Conservation (phyloP, 352 stramenopile genomes). For the Pythium brassicae region DNA sequence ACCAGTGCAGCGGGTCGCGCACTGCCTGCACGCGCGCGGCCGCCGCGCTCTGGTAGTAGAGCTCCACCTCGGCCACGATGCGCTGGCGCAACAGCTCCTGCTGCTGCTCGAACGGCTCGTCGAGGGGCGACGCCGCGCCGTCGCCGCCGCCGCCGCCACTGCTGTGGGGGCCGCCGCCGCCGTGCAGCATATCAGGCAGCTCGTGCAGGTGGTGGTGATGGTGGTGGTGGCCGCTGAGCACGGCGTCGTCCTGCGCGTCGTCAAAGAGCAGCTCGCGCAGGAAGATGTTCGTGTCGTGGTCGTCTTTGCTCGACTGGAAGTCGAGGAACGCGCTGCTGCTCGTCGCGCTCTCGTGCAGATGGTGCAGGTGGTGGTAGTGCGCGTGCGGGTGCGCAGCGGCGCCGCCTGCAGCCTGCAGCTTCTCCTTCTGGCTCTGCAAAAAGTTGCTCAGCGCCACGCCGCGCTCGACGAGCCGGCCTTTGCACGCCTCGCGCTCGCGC, state of each 20-base stretch:
- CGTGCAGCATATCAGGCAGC: slow-evolving; percentile 1
- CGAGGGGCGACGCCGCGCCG: not conserved
- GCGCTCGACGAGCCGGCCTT: slow-evolving; percentile 31
- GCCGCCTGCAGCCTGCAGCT: slow-evolving; percentile 8
- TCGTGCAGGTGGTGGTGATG: slow-evolving; percentile 16
- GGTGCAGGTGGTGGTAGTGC: not conserved
- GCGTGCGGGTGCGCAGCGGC: not conserved
- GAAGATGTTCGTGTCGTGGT: slow-evolving; percentile 47
- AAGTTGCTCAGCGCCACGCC: slow-evolving; percentile 37
- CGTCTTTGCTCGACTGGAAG: slow-evolving; percentile 30
- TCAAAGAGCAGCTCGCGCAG: slow-evolving; percentile 43
- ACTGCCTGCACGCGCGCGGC: slow-evolving; percentile 29
- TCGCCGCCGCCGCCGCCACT: not conserved
- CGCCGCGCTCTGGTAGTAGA: slow-evolving; percentile 36
- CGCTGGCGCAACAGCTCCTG: slow-evolving; percentile 25
- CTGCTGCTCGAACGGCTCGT: slow-evolving; percentile 23
- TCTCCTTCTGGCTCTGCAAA: slow-evolving; percentile 32
- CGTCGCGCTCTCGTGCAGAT: slow-evolving; percentile 17
- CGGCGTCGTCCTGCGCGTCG: slow-evolving; percentile 33
- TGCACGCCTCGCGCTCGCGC: slow-evolving; percentile 35
- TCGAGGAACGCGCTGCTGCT: slow-evolving; percentile 30
- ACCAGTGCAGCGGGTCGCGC: slow-evolving; percentile 41
- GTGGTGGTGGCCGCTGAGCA: slow-evolving; percentile 24
- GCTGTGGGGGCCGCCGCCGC: not conserved
- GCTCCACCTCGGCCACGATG: slow-evolving; percentile 31